phyloP scores from a whole-genome alignment of 176 grass and related monocot species.

The Pontederia paniculata region DNA sequence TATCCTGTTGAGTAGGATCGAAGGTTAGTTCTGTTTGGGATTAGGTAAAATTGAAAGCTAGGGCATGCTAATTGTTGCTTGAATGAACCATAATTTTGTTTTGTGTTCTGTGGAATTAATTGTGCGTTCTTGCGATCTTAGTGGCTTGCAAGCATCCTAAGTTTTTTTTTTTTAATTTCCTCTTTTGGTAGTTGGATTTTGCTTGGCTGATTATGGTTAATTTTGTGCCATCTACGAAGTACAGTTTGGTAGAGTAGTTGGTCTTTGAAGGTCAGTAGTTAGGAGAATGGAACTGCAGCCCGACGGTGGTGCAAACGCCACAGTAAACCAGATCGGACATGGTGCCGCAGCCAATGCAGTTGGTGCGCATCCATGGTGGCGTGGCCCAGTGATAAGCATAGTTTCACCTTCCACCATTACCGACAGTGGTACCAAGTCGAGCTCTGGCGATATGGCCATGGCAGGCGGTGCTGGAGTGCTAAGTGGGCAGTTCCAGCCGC shows the following conservation, averaged over 20 bases:
- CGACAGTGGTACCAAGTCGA: not conserved
- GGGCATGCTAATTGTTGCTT: too few relatives aligned
- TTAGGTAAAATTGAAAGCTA: too few relatives aligned
- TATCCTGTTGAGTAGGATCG: too few relatives aligned
- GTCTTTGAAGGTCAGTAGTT: not conserved
- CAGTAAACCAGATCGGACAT: not conserved
- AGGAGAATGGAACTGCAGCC: slow-evolving; percentile 2
- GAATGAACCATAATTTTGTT: too few relatives aligned
- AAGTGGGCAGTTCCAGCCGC: not conserved
- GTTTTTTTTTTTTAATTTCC: not conserved
- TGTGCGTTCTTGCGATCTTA: too few relatives aligned
- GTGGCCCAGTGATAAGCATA: not conserved
- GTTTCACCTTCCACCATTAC: not conserved
- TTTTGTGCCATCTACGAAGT: not conserved
- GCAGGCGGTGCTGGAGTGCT: not conserved
- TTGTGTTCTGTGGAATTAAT: too few relatives aligned
- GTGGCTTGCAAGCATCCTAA: not conserved
- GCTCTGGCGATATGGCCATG: not conserved
- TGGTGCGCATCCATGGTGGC: slow-evolving; percentile 11
- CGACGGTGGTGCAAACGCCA: not conserved
- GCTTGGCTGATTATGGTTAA: not conserved
- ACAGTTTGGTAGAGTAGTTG: not conserved
- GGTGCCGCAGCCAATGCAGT: not conserved
- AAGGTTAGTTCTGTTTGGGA: too few relatives aligned
- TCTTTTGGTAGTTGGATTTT: not conserved